These are phyloP conservation scores for Debaryomyces subglobosus DNA, from an alignment of 1,139 yeast species.

Conservation along the genomic window DNA sequence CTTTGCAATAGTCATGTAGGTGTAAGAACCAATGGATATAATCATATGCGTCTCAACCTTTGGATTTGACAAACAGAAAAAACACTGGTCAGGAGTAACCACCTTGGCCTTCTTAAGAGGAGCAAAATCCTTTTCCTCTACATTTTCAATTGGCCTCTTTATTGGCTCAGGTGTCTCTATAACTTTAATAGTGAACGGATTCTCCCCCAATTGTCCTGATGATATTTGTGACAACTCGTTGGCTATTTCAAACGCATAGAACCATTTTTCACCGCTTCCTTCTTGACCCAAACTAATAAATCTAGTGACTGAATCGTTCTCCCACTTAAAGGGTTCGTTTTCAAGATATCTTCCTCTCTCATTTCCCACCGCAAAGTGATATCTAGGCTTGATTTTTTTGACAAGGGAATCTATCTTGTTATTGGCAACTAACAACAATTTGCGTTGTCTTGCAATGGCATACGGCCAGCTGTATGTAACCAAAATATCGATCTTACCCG, in stretches of 20 bases:
- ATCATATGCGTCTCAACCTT: constrained; percentile 80
- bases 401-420: constrained; percentile 51
- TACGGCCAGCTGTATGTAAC: constrained; percentile 66
- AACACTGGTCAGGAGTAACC: constrained; percentile 65
- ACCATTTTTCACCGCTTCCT: constrained; percentile 66
- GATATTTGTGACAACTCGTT: constrained; percentile 17
- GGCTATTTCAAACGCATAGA: constrained; percentile 64
- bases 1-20: constrained; percentile 79
- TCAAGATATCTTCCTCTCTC: constrained; percentile 56
- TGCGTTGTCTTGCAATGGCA: constrained; percentile 41
- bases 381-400: constrained; percentile 53
- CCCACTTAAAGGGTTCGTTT: constrained; percentile 61
- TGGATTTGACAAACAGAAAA: constrained; percentile 84
- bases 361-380: constrained; percentile 64
- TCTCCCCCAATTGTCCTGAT: constrained; percentile 23
- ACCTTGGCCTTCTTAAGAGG: constrained; percentile 30
- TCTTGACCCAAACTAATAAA: constrained; percentile 66
- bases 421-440: constrained; percentile 40
- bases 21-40: constrained; percentile 66
- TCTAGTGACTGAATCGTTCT: constrained; percentile 45
- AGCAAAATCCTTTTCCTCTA: constrained; percentile 13
- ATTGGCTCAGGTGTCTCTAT: constrained; percentile 1
- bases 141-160: constrained; percentile 18
- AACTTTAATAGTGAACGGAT: constrained; percentile 37
- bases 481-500: constrained; percentile 50